Evolutionary conservation across 371 early-diverging fungal species (phyloP).

Genomic region (Mucor plumbeus): DNA sequence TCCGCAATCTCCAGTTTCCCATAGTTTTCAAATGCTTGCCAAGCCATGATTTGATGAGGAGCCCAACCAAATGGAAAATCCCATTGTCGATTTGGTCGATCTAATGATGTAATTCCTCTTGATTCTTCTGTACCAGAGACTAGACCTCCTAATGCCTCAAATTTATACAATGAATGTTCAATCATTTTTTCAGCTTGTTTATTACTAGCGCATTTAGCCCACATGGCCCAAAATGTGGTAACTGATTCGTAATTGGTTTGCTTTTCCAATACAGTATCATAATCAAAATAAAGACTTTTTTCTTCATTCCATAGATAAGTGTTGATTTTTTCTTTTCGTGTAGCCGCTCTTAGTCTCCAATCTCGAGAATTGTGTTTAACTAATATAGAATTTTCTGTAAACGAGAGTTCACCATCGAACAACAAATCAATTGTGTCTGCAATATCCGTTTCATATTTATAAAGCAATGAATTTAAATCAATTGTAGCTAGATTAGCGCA

Average conservation of each 20-base stretch:
- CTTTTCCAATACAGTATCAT: conserved; percentile 51
- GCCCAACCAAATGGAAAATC: conserved; percentile 97
- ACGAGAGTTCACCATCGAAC: conserved; percentile 54
- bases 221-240: conserved; percentile 73
- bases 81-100: conserved; percentile 94
- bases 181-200: conserved; percentile 64
- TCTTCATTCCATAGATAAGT: conserved; percentile 68
- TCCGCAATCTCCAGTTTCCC: conserved; percentile 75
- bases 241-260: conserved; percentile 68
- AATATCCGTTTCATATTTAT: conserved; percentile 92
- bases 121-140: conserved; percentile 87
- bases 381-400: conserved; percentile 33
- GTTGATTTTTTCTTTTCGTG: conserved; percentile 58
- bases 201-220: conserved; percentile 67
- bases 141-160: conserved; percentile 86
- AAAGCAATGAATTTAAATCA: conserved; percentile 87
- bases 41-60: conserved; percentile 95
- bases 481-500: conserved; percentile 90
- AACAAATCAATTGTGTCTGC: conserved; percentile 66
- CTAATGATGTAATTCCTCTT: conserved; percentile 72
- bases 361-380: conserved; percentile 37
- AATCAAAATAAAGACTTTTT: conserved; percentile 61
- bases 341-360: conserved; percentile 50
- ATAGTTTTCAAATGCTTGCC: conserved; percentile 86
- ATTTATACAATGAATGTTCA: conserved; percentile 51